Evolutionary conservation across 1,139 yeast species (phyloP).

Genomic region (Taphrina deformans): DNA sequence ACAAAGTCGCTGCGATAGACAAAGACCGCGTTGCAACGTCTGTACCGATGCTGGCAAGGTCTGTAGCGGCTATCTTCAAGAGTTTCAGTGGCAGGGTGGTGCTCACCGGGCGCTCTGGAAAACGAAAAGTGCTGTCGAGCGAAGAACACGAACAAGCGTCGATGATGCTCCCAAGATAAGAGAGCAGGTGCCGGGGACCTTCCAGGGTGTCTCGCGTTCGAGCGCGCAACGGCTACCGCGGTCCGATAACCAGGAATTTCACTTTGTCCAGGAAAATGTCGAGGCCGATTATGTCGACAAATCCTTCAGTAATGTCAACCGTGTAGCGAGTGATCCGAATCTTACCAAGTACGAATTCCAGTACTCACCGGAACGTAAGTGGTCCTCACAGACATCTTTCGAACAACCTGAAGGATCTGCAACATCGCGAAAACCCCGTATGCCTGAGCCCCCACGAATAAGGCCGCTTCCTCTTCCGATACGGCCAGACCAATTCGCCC

Average conservation of each 20-base stretch:
- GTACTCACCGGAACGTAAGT: not conserved
- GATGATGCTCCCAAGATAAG: not conserved
- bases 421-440: not conserved
- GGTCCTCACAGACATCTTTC: not conserved
- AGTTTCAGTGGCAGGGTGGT: constrained; percentile 16
- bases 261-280: not conserved
- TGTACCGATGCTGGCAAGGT: constrained; percentile 9
- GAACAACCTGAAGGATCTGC: not conserved
- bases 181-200: not conserved
- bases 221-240: not conserved
- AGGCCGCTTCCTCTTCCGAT: not conserved
- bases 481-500: not conserved
- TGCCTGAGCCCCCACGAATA: not conserved
- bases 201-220: not conserved
- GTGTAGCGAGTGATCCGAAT: too few species aligned
- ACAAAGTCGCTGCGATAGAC: not conserved
- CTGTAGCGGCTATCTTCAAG: constrained; percentile 9
- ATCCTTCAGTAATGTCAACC: not conserved
- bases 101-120: constrained; percentile 8
- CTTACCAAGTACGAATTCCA: too few species aligned
- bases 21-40: constrained; percentile 15
- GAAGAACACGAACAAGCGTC: not conserved
- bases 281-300: constrained; percentile 10
- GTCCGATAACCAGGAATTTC: not conserved
- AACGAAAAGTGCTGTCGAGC: not conserved